Evolutionary conservation across 1,284 basidiomycete genomes (phyloP).

Genomic region (Microbotryomycetes sp.): DNA sequence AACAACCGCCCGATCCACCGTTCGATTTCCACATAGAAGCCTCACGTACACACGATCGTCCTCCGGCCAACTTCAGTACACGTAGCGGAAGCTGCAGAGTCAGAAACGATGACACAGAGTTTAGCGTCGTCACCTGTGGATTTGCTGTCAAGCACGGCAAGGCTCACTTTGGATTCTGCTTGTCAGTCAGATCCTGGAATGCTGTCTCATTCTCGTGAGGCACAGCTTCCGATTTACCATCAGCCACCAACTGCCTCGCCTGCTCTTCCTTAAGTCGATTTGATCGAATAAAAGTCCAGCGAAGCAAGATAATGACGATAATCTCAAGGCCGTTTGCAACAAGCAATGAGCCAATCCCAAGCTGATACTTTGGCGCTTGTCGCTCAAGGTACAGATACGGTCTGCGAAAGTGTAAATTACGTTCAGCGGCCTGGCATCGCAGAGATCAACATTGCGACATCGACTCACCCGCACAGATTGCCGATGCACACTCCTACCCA

Average conservation of each 20-base stretch:
- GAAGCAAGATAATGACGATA: slow-evolving; percentile 44
- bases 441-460: background rate
- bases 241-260: background rate
- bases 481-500: slow-evolving; percentile 44
- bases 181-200: slow-evolving; percentile 44
- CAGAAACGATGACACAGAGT: too few species aligned
- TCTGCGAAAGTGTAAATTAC: background rate
- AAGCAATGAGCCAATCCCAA: slow-evolving; percentile 47
- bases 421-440: too few species aligned
- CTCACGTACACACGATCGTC: background rate
- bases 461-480: slow-evolving; percentile 47
- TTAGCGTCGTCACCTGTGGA: too few species aligned
- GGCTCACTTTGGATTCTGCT: slow-evolving; percentile 41
- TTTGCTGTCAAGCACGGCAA: too few species aligned
- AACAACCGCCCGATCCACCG: too few species aligned
- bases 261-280: slow-evolving; percentile 43
- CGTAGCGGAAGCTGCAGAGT: slow-evolving; percentile 11
- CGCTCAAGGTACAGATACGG: background rate
- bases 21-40: background rate
- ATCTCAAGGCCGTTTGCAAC: slow-evolving; percentile 42
- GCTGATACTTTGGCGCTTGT: slow-evolving; percentile 46
- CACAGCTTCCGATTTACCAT: slow-evolving; percentile 3
- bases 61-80: background rate
- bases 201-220: slow-evolving; percentile 34
- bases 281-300: slow-evolving; percentile 44